These are phyloP conservation scores for Trichosanthes truncata DNA, from an alignment of 306 rosid genomes.

Conservation along the genomic window DNA sequence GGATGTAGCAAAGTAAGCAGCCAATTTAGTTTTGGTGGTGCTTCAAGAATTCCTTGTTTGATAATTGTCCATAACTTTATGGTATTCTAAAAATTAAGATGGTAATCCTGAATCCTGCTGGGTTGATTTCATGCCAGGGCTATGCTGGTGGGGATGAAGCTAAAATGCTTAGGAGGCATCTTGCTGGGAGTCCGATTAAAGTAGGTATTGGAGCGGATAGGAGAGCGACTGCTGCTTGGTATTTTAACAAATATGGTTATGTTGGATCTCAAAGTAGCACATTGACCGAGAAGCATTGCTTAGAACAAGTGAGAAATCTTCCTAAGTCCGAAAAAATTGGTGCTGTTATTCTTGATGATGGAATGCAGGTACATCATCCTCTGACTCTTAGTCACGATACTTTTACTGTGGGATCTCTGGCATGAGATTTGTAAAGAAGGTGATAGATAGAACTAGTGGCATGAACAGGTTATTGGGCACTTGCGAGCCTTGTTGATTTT, in stretches of 20 bases:
- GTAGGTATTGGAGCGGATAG: slow-evolving; percentile 78
- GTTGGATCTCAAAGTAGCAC: slow-evolving; percentile 26
- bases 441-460: neutral
- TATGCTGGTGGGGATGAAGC: slow-evolving; percentile 95
- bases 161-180: slow-evolving; percentile 75
- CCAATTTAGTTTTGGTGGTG: neutral
- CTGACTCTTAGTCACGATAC: neutral
- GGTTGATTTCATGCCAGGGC: slow-evolving; percentile 42
- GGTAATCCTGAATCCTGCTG: slow-evolving; percentile 8
- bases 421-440: neutral
- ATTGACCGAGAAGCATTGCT: slow-evolving; percentile 18
- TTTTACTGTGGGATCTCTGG: neutral
- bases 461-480: neutral
- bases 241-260: slow-evolving; percentile 53
- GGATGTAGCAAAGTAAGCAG: neutral
- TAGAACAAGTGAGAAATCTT: slow-evolving; percentile 14
- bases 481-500: neutral
- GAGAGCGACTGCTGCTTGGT: slow-evolving; percentile 39
- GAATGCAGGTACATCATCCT: slow-evolving; percentile 61
- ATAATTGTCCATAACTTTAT: neutral
- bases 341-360: slow-evolving; percentile 71
- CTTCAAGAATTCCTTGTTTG: neutral
- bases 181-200: slow-evolving; percentile 50
- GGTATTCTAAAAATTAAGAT: neutral
- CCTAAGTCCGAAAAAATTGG: slow-evolving; percentile 43